Conservation (phyloP, 78 protist genomes). For the Mastigamoeba balamuthi region DNA sequence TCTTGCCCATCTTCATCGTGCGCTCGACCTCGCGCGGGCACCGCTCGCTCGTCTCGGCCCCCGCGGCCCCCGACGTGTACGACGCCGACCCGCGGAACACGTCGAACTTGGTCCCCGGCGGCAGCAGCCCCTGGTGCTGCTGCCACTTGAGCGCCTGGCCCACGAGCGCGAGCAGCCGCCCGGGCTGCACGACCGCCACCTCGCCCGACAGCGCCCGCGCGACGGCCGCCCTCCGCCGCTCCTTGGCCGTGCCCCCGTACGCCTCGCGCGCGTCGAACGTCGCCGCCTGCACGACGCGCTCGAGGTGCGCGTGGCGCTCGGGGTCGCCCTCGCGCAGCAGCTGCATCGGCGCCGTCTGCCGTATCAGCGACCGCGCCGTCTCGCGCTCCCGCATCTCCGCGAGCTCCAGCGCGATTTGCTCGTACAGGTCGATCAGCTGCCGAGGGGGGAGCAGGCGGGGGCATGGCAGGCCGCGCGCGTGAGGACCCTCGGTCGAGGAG, state of each 20-base stretch:
- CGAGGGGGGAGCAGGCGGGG: neutral
- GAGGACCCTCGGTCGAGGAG: no score
- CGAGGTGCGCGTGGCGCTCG: slow-evolving; percentile 10
- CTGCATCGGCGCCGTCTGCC: slow-evolving; percentile 12
- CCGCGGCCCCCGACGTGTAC: no score
- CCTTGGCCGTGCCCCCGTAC: neutral
- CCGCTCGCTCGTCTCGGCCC: neutral
- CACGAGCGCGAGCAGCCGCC: slow-evolving; percentile 35
- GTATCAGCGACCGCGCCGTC: slow-evolving; percentile 26
- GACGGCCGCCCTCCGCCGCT: neutral
- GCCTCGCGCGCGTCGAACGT: neutral
- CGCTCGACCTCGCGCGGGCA: neutral
- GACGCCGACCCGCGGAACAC: slow-evolving; percentile 17
- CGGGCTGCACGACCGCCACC: slow-evolving; percentile 27
- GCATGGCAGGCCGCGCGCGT: neutral
- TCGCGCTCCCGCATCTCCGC: slow-evolving; percentile 32
- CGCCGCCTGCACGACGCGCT: neutral
- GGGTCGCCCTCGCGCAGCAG: neutral
- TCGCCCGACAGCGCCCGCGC: neutral
- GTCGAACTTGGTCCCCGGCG: slow-evolving; percentile 7
- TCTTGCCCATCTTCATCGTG: neutral
- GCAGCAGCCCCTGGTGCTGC: slow-evolving; percentile 9
- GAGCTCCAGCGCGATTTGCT: slow-evolving; percentile 33
- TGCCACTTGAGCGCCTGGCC: slow-evolving; percentile 58
- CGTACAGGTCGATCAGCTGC: slow-evolving; percentile 18